Conservation (phyloP, 345 rosid genomes). For the Eucalyptus caleyi region DNA sequence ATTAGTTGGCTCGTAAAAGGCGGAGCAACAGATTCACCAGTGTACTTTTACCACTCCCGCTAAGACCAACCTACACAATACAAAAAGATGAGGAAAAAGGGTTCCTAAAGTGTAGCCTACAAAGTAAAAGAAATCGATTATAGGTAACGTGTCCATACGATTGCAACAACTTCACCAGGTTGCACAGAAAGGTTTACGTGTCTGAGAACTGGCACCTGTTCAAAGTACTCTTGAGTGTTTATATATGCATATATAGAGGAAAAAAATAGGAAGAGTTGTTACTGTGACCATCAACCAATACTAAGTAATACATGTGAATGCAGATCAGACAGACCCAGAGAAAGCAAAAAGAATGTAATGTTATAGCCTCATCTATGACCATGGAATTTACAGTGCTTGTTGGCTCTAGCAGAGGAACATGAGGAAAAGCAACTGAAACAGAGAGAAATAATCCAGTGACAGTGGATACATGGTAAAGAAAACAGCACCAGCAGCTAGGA, state of each 20-base stretch:
- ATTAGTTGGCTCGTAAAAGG: slow-evolving; percentile 71
- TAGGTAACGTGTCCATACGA: slow-evolving; percentile 31
- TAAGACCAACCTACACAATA: slow-evolving; percentile 77
- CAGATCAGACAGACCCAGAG: not conserved
- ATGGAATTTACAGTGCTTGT: not conserved
- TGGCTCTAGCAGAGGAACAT: not conserved
- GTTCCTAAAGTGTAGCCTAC: not conserved
- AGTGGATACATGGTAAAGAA: not conserved
- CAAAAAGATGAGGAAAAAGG: not conserved
- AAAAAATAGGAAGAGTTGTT: not conserved
- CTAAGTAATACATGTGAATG: not conserved
- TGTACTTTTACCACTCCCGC: slow-evolving; percentile 99
- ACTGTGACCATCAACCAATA: not conserved
- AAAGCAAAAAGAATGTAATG: not conserved
- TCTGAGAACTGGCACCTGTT: slow-evolving; percentile 66
- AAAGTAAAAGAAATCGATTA: not conserved
- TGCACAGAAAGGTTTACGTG: slow-evolving; percentile 44
- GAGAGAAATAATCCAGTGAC: not conserved
- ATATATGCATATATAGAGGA: not conserved
- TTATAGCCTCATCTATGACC: not conserved
- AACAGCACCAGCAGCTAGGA: not conserved
- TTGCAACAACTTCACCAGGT: slow-evolving; percentile 86
- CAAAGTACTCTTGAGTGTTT: not conserved
- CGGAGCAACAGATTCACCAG: slow-evolving; percentile 79
- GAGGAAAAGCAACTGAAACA: not conserved